Evolutionary conservation across 177 flowering plant species (phyloP), one percentile per base, ranked within the genome.

Genomic region (Vitis hybrid): DNA sequence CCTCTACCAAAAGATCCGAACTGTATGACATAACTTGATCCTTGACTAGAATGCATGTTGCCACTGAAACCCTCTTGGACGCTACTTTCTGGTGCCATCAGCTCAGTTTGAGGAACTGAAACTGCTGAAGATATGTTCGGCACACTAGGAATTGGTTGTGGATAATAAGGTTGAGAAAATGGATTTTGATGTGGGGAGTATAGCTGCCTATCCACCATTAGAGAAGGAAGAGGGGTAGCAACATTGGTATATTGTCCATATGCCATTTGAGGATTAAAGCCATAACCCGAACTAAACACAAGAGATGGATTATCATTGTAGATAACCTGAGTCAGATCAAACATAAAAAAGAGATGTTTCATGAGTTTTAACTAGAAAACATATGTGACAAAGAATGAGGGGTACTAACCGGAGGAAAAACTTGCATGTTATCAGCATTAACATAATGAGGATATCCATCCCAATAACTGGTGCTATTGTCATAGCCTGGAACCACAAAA

Each of bases 241-340:
- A 75, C 71, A 11, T 78, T 71, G 55, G 81, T 72, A 66, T 68
- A 78, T 60, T 75, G 81, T 32, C 81, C 78, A 75, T 78, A 78
- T 56, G 73, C 65, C 60, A 72, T 72, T 9, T 75, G 76, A 13
- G 79, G 70, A 61, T 70, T 76, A 67, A 65, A 79, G 52, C 82
- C 77, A 64, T 70, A 79, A 56, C 76, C 72, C 60, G 79, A 54
- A 49, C 73, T 76, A 62, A 69, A 73, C 55, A 79, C 16, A n/a
- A 79, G 60, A 63, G 82, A 76, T 55, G 79, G 58, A 64, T 75
- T 75, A 14, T 79, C 82, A 76, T 73, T 73, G 76, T 73, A 79
- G 40, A 79, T 60, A 14, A 73, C 74, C 82, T 79, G 60, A 35
- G n/a, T 58, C 58, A 52, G 2, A 8, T 49, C 30, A 74, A 54